phyloP scores from a whole-genome alignment of 192 early-diverging fungal genomes.

The Allomyces macrogynus region DNA sequence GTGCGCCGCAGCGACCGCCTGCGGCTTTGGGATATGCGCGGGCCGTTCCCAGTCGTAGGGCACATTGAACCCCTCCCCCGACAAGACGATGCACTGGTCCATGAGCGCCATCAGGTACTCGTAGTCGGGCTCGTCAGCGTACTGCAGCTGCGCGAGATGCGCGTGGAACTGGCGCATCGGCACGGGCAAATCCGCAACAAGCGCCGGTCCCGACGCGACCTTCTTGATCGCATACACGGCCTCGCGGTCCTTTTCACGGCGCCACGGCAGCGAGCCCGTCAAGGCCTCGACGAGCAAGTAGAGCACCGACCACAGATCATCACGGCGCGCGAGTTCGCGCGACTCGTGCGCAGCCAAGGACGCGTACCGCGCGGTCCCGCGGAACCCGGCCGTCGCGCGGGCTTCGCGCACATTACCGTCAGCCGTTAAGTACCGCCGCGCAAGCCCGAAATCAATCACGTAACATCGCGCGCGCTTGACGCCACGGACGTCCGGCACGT shows the following conservation, averaged over 20 bases:
- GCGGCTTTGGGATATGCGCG: not conserved
- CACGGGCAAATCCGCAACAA: constrained; percentile 10
- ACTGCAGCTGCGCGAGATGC: constrained; percentile 14
- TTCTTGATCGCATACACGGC: constrained; percentile 10
- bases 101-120: constrained; percentile 7
- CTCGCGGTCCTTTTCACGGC: constrained; percentile 21
- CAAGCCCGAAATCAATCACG: constrained; percentile 33
- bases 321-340: constrained; percentile 27
- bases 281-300: constrained; percentile 31
- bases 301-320: constrained; percentile 36
- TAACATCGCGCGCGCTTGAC: constrained; percentile 10
- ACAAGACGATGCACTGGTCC: constrained; percentile 7
- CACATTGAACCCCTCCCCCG: constrained; percentile 4
- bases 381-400: constrained; percentile 29
- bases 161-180: constrained; percentile 9
- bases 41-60: constrained; percentile 13
- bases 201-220: constrained; percentile 5
- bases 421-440: constrained; percentile 13
- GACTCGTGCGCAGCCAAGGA: constrained; percentile 1
- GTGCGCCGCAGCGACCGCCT: too few species aligned
- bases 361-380: constrained; percentile 34
- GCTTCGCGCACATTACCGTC: constrained; percentile 17
- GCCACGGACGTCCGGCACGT: not conserved
- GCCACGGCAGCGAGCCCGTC: constrained; percentile 28
- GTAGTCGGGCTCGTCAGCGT: constrained; percentile 17